Conservation (phyloP, 768 basidiomycete genomes). For the Kwoniella botswanensis region DNA sequence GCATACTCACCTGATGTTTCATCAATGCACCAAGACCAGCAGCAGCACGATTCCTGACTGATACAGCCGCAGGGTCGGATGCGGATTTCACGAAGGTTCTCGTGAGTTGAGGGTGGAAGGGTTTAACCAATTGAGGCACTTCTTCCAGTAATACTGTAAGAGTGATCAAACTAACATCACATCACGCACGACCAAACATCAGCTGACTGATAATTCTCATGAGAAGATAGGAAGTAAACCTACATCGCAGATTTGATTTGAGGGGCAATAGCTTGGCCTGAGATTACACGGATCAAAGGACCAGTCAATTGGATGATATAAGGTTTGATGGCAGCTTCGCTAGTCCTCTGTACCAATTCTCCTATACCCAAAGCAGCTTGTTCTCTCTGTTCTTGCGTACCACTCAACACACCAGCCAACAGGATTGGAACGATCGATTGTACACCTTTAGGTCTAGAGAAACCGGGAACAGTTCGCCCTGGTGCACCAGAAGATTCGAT, state of each 20-base stretch:
- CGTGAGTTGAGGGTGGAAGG: conserved; percentile 98
- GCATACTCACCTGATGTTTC: conserved; percentile 64
- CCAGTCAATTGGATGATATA: conserved; percentile 95
- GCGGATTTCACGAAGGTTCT: conserved; percentile 94
- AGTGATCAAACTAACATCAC: conserved; percentile 65
- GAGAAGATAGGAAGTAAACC: conserved; percentile 25
- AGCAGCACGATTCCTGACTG: conserved; percentile 80
- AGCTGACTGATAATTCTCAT: background rate
- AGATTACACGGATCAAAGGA: conserved; percentile 91
- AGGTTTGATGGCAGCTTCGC: conserved; percentile 84
- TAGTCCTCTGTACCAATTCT: conserved; percentile 89
- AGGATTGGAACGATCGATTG: conserved; percentile 83
- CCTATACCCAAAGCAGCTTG: conserved; percentile 94
- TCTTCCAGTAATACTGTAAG: conserved; percentile 81
- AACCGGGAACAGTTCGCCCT: conserved; percentile 79
- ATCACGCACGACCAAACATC: conserved; percentile 3
- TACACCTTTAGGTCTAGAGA: conserved; percentile 77
- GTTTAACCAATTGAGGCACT: conserved; percentile 88
- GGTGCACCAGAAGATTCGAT: conserved; percentile 84
- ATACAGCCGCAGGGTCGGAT: conserved; percentile 74
- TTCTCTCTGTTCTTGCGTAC: conserved; percentile 86
- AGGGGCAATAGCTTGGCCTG: conserved; percentile 75
- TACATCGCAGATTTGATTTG: conserved; percentile 87
- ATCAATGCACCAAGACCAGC: conserved; percentile 86
- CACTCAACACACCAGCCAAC: conserved; percentile 89